Evolutionary conservation across 1,139 yeast genomes (phyloP), one percentile per base, ranked within the genome.

Genomic region (Pichia sp.): DNA sequence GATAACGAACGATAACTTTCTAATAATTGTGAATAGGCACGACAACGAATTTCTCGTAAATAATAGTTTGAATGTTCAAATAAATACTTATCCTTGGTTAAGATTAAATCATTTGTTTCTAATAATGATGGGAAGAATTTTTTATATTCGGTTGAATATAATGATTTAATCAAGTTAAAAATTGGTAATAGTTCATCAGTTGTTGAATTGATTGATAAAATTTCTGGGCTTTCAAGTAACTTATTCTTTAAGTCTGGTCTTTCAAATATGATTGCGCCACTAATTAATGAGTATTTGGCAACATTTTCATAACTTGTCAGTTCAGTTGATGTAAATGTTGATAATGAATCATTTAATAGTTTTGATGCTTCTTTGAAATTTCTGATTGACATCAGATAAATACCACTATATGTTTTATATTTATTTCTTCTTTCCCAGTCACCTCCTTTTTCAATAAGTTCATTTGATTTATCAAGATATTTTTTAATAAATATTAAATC

Each of bases 391-490:
- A 93, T 73, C 49, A 81, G 74, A 68, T 88, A 88, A 51, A 93
- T 77, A 27, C 99, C 99, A 57, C 80, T 73, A 71, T 93, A 95
- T 9, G 98, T 89, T 73, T 95, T 93, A 74, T 81, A 89, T 62
- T 96, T 76, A 72, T 95, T 93, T 66, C 96, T 83, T 69, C 99
- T 87, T 71, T 95, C 99, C 99, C 99, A 93, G 68, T 93, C 99
- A 55, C 99, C 99, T 50, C 99, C 99, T 64, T 89, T 86, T 63
- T 93, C 99, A 64, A 93, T 89, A 66, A 88, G 74, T 44, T 73
- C 67, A 64, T 86, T 82, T 42, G 85, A 81, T 60, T 84, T 84
- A 53, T 86, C 95, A 62, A 95, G 77, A 65, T 85, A 84, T 63
- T 83, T 82, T 54, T 83, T 79, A 45, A 87, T 87, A 60, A 80